Evolutionary conservation across 331 rosid species (phyloP), one percentile per base, ranked within the genome.

Genomic region (Prunus yedoensis): DNA sequence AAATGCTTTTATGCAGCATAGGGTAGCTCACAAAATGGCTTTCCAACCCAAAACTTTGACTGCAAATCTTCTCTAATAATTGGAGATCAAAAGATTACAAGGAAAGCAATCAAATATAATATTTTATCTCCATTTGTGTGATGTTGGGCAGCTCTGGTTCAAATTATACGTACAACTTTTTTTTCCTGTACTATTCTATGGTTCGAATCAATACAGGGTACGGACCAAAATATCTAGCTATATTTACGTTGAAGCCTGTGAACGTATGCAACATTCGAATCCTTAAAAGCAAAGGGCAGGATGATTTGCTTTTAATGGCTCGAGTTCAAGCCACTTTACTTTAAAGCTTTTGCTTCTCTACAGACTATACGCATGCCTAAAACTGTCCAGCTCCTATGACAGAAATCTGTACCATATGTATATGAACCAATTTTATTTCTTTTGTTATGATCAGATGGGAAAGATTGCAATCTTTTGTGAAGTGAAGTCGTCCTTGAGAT

Each of bases 1-100:
- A 46, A 25, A 66, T 54, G 70, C 70, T 73, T 21, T 74, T 58
- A 46, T 73, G 53, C 58, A 43, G 51, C 53, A 41, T 78, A 51
- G 82, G 71, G 62, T 72, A 30, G 79, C 68, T 74, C 58, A 32
- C 69, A 52, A 73, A 50, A n/a, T 43, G 59, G 66, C 81, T 76
- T 81, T 80, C 46, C 45, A 70, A 23, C 64, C 61, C 47, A 20
- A 12, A 51, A 27, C 38, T 70, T 73, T 59, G 83, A 58, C 79
- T 47, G 38, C 27, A 57, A 63, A 49, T 18, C 81, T 71, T 49
- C 70, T 79, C 71, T 54, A 50, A 38, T 43, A 9, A 38, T 38
- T 53, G 77, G 49, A 71, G 53, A 71, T 53, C 51, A 18, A 32
- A 70, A 63, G 18, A 41, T 2, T 11, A 18, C 10, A 12, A 56